Evolutionary conservation across 2,329 filamentous ascomycete genomes (phyloP).

Genomic region (Diplodia corticola): DNA sequence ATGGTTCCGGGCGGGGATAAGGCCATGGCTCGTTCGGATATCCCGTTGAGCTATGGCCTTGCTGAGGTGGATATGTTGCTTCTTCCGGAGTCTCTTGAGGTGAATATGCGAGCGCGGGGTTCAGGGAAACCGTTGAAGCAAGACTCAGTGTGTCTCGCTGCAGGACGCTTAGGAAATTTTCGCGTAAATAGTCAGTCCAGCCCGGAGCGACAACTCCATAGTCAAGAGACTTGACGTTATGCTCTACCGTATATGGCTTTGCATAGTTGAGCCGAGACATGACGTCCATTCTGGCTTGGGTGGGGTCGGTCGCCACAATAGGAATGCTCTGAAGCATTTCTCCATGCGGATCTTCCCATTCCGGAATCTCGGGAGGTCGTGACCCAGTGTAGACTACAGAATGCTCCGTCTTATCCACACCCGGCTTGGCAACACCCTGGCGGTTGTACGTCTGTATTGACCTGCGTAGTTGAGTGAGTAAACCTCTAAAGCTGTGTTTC

Average conservation of each 20-base stretch:
- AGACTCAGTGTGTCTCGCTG: too few relatives aligned
- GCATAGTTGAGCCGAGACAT: conserved; percentile 30
- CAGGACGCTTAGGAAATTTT: background rate
- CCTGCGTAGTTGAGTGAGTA: background rate
- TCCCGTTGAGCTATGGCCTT: too few relatives aligned
- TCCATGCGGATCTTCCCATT: background rate
- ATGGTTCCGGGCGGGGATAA: too few relatives aligned
- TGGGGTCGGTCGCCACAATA: conserved; percentile 21
- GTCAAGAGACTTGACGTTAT: conserved; percentile 35
- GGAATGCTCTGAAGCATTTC: conserved; percentile 26
- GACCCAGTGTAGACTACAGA: background rate
- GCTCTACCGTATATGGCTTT: conserved; percentile 33
- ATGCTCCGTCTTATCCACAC: conserved; percentile 6
- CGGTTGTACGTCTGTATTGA: conserved; percentile 20
- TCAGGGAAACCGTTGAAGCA: too few relatives aligned
- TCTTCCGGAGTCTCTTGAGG: too few relatives aligned
- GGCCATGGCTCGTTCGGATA: too few relatives aligned
- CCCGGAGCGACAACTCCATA: conserved; percentile 28
- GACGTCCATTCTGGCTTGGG: conserved; percentile 27
- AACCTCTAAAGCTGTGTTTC: background rate
- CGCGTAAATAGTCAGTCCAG: background rate
- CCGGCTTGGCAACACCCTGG: conserved; percentile 4
- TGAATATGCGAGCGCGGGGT: too few relatives aligned
- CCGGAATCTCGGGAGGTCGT: background rate
- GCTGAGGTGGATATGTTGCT: too few relatives aligned